Conservation (phyloP, 331 rosid genomes). For the Phaseolus coccineus region DNA sequence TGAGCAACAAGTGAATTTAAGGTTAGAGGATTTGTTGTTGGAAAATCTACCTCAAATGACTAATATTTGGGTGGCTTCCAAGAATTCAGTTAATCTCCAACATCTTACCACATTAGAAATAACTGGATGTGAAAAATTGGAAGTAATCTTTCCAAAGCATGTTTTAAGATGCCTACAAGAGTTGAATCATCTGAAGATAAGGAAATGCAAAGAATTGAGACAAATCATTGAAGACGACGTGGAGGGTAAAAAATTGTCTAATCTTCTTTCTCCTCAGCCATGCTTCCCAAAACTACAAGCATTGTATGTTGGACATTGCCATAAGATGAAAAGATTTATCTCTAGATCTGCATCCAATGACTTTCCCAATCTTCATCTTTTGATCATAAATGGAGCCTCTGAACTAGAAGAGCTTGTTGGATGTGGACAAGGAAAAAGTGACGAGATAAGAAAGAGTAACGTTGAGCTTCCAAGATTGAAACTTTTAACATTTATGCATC, state of each 20-base stretch:
- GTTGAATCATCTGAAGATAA: fast-evolving
- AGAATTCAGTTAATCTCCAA: neutral
- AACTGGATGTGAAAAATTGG: too few relatives aligned
- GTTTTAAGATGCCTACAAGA: too few relatives aligned
- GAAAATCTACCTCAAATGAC: neutral
- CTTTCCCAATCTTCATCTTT: too few relatives aligned
- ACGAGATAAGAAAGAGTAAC: neutral
- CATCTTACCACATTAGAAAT: neutral
- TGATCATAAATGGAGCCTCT: too few relatives aligned
- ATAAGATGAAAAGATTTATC: too few relatives aligned
- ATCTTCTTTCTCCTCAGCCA: neutral
- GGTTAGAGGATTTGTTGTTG: neutral
- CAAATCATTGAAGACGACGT: conserved; percentile 13
- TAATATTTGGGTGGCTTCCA: neutral
- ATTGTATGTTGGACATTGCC: neutral
- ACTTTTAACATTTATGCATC: neutral
- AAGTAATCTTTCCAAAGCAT: too few relatives aligned
- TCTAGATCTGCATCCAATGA: too few relatives aligned
- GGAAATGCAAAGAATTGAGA: neutral
- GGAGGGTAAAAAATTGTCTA: neutral
- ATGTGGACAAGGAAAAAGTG: neutral
- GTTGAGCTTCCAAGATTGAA: neutral
- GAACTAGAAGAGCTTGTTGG: too few relatives aligned
- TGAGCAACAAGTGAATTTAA: neutral
- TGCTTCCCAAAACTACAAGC: too few relatives aligned